Base-by-base conservation (phyloP, 352 stramenopile genomes). In the Globisporangium cystogenes region DNA sequence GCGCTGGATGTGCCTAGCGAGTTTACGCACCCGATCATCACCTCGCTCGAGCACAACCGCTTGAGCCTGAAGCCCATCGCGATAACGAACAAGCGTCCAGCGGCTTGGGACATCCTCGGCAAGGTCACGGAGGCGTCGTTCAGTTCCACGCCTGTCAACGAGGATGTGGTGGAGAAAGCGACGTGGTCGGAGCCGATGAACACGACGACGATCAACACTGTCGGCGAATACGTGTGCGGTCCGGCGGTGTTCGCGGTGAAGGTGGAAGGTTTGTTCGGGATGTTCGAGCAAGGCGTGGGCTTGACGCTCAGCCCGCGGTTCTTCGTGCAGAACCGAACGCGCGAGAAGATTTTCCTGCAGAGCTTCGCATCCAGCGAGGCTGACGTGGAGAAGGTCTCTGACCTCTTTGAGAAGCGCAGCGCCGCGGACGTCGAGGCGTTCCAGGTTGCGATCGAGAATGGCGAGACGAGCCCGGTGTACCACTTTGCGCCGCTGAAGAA, bases 181-280 rank as follows among this genome's bases (percentile, higher is more conserved):
- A 57, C 69, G n/a, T 95, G 82, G 82, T 90, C 80, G 0, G 80
- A 93, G 52, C 74, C 78, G 1, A 80, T 93, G 60, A 95, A 95
- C 57, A 86, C 76, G 42, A 87, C 84, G 11, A 83, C 84, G 0
- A 82, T 95, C n/a, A 92, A 93, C 47, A 95, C 84, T 8, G 77
- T 84, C 35, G 84, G 84, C 40, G 84, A 95, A 59, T 68, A 78
- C 4, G 75, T 82, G 18, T 90, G 78, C 36, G 79, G 84, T 1
- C 66, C 77, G 20, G 86, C 76, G 35, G 78, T 95, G 26, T 86
- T 93, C 45, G 74, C 72, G 8, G 70, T 95, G 42, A 87, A 93
- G 58, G 80, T 95, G 43, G 77, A 90, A 60, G 84, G 82, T 52
- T 55, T 95, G 20, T 89, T 92, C 37, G 84, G 84, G 11, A 62